Evolutionary conservation across 345 rosid species (phyloP).

Genomic region (Linum usitatissimum): DNA sequence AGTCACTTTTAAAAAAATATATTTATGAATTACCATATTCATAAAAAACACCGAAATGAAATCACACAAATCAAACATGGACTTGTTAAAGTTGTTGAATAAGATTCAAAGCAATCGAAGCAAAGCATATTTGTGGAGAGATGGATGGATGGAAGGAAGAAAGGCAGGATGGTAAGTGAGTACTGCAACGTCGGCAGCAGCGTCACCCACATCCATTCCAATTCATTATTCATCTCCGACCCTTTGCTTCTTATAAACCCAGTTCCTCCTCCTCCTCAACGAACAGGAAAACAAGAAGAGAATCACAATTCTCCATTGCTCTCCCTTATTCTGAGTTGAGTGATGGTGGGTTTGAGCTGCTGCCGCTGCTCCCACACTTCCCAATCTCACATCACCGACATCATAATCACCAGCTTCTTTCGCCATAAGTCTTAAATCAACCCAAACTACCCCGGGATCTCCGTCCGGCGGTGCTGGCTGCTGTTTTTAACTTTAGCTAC

Average conservation of each 20-base stretch:
- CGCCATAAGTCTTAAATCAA: constrained; percentile 39
- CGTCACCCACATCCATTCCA: background rate
- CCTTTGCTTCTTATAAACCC: background rate
- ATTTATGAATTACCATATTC: too few species aligned
- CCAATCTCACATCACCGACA: constrained; percentile 44
- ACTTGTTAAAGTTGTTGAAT: too few species aligned
- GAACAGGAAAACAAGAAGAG: background rate
- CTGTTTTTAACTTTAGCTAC: constrained; percentile 3
- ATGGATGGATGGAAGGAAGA: background rate
- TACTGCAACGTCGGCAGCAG: background rate
- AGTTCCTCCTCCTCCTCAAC: background rate
- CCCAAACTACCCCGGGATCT: background rate
- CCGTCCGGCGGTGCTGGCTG: background rate
- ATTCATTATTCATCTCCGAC: background rate
- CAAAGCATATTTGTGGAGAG: background rate
- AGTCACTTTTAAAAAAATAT: too few species aligned
- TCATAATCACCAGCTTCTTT: constrained; percentile 72
- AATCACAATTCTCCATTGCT: background rate
- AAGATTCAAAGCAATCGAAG: too few species aligned
- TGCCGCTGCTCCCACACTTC: constrained; percentile 15
- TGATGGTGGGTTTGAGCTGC: background rate
- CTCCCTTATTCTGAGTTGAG: background rate
- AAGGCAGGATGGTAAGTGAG: background rate
- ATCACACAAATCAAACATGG: too few species aligned
- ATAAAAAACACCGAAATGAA: too few species aligned